Conservation (phyloP, 2,329 filamentous ascomycete genomes). For the Aspergillus floridensis region DNA sequence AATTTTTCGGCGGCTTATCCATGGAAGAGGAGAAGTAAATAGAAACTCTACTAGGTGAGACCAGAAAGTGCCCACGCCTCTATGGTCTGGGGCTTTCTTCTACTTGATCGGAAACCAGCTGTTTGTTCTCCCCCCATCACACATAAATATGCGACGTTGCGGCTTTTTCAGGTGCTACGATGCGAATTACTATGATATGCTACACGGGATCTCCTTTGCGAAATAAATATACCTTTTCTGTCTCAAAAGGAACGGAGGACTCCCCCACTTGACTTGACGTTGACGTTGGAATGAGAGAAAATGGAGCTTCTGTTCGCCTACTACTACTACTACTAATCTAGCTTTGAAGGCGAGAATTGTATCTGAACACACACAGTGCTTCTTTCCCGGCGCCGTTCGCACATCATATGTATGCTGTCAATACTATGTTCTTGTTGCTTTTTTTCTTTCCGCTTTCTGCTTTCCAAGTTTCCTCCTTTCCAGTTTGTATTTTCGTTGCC, state of each 20-base stretch:
- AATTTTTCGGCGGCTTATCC: conserved; percentile 13
- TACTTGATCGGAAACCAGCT: not conserved
- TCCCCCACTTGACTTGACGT: not conserved
- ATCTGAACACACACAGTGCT: not conserved
- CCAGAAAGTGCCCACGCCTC: not conserved
- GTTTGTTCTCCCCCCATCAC: not conserved
- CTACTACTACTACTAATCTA: not conserved
- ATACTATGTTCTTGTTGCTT: conserved; percentile 3
- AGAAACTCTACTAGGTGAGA: not conserved
- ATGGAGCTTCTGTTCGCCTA: not conserved
- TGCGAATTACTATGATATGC: not conserved
- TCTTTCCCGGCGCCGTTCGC: not conserved
- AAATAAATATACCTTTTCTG: conserved; percentile 1
- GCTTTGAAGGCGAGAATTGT: not conserved
- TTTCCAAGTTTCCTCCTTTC: not conserved
- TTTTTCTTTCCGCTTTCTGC: not conserved
- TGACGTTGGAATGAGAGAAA: not conserved
- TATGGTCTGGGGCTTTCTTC: not conserved
- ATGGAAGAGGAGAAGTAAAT: conserved; percentile 5
- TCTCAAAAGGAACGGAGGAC: not conserved
- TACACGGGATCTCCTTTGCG: not conserved
- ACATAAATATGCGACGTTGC: not conserved
- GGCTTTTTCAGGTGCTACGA: not conserved
- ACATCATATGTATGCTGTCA: not conserved
- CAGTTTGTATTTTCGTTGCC: not conserved